Conservation (phyloP, 2,329 filamentous ascomycete species). For the Cladobotryum mycophilum region DNA sequence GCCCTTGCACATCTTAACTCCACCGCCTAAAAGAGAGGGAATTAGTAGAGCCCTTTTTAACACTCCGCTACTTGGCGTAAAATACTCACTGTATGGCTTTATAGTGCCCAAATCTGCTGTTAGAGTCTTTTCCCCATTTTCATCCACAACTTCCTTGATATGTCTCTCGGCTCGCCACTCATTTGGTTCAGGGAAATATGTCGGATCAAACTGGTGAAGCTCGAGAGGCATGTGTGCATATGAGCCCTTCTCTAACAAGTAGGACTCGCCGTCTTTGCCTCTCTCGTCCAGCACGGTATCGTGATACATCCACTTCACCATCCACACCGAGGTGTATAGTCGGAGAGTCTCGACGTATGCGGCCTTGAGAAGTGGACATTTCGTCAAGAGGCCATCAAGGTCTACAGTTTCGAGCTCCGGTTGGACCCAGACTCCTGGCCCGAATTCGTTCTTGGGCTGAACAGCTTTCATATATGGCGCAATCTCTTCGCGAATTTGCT, state of each 20-base stretch:
- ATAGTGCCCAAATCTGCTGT: conserved; percentile 22
- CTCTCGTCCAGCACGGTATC: conserved; percentile 26
- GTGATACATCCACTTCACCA: conserved; percentile 24
- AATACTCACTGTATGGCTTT: conserved; percentile 27
- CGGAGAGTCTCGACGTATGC: conserved; percentile 36
- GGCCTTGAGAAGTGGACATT: conserved; percentile 33
- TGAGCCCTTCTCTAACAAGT: conserved; percentile 27
- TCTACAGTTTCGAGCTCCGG: conserved; percentile 29
- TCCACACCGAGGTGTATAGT: conserved; percentile 31
- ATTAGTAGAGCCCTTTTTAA: not conserved
- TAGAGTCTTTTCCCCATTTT: conserved; percentile 18
- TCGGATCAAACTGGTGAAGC: conserved; percentile 30
- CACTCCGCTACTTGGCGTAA: not conserved
- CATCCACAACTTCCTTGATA: conserved; percentile 20
- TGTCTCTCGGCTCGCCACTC: conserved; percentile 32
- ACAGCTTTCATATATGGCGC: conserved; percentile 24
- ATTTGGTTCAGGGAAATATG: conserved; percentile 25
- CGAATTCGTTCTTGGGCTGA: conserved; percentile 31
- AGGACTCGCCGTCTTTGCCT: conserved; percentile 15
- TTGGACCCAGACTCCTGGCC: conserved; percentile 29
- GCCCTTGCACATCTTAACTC: conserved; percentile 28
- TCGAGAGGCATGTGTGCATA: conserved; percentile 29
- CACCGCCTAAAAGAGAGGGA: conserved; percentile 22
- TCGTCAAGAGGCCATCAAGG: conserved; percentile 27
- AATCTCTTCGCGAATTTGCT: conserved; percentile 34